A percentile compares a stretch with the other conserved stretches of the same genome.
These are phyloP conservation scores for Diplodia intermedia DNA, from an alignment of 2,329 filamentous ascomycete genomes.

Conservation along the genomic window DNA sequence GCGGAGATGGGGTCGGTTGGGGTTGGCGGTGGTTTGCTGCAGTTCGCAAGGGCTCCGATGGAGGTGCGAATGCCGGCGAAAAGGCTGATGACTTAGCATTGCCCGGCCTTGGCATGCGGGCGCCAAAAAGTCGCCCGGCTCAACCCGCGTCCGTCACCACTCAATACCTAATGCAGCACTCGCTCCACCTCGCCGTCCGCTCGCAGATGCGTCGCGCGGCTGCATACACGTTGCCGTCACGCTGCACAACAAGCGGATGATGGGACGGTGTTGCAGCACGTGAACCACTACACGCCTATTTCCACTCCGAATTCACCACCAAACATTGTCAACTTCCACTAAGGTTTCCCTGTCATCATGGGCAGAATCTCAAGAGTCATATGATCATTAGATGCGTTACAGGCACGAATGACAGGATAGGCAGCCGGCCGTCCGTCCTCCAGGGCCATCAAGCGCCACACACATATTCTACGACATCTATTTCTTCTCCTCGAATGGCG, in stretches of 20 bases:
- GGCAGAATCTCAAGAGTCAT: neutral
- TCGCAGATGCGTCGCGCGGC: neutral
- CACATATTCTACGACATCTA: neutral
- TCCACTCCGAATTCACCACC: neutral
- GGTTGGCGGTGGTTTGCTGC: slow-evolving; percentile 29
- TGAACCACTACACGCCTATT: neutral
- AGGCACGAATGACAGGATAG: neutral
- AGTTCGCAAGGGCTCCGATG: slow-evolving; percentile 17
- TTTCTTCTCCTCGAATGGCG: slow-evolving; percentile 49
- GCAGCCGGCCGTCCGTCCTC: slow-evolving; percentile 9
- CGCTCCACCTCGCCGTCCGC: neutral
- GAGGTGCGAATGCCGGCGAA: slow-evolving; percentile 32
- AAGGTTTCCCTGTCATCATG: neutral
- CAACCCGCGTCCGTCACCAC: neutral
- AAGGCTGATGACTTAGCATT: slow-evolving; percentile 33
- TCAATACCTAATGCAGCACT: too few relatives aligned
- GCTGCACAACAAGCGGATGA: neutral
- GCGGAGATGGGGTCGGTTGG: slow-evolving; percentile 29
- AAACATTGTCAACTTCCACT: neutral
- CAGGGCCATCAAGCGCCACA: too few relatives aligned
- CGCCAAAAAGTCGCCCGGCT: neutral
- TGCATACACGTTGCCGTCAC: neutral
- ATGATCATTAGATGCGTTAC: slow-evolving; percentile 9
- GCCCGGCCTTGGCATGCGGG: slow-evolving; percentile 23
- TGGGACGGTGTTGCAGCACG: neutral